These are phyloP conservation scores for Malus hybrid DNA, from an alignment of 331 rosid species.

Conservation along the genomic window DNA sequence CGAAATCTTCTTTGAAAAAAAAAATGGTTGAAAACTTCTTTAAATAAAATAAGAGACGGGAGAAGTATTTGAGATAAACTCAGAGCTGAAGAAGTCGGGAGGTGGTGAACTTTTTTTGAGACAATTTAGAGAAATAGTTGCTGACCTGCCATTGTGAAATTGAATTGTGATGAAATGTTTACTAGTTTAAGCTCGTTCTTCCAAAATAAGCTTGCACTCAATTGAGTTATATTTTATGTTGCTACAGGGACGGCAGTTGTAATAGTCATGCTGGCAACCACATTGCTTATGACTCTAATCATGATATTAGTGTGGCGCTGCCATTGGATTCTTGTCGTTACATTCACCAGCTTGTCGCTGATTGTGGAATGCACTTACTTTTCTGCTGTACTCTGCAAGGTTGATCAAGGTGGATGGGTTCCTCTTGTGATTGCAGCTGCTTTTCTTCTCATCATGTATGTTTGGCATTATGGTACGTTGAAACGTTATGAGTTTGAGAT, in stretches of 20 bases:
- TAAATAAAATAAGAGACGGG: background rate
- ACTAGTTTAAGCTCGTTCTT: background rate
- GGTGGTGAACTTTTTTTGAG: background rate
- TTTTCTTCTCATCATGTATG: slow-evolving; percentile 79
- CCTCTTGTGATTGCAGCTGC: slow-evolving; percentile 92
- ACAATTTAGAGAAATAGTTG: background rate
- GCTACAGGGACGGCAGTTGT: slow-evolving; percentile 94
- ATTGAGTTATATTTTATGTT: slow-evolving; percentile 6
- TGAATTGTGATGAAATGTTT: background rate
- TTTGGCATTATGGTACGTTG: slow-evolving; percentile 91
- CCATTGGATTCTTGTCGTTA: slow-evolving; percentile 81
- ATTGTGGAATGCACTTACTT: slow-evolving; percentile 81
- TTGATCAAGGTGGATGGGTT: slow-evolving; percentile 98
- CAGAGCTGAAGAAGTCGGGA: background rate
- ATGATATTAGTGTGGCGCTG: slow-evolving; percentile 99
- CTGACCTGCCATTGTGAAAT: background rate
- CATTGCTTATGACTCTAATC: slow-evolving; percentile 85
- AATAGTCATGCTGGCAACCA: slow-evolving; percentile 83
- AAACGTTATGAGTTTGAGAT: slow-evolving; percentile 91
- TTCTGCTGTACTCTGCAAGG: slow-evolving; percentile 81
- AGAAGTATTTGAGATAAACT: background rate
- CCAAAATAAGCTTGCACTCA: background rate
- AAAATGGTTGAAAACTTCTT: background rate
- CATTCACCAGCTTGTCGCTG: slow-evolving; percentile 67
- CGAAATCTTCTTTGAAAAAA: background rate